Evolutionary conservation across 129 eudicot genomes (phyloP), one percentile per base, ranked within the genome.

Genomic region (Rutidosis leptorrhynchoides): DNA sequence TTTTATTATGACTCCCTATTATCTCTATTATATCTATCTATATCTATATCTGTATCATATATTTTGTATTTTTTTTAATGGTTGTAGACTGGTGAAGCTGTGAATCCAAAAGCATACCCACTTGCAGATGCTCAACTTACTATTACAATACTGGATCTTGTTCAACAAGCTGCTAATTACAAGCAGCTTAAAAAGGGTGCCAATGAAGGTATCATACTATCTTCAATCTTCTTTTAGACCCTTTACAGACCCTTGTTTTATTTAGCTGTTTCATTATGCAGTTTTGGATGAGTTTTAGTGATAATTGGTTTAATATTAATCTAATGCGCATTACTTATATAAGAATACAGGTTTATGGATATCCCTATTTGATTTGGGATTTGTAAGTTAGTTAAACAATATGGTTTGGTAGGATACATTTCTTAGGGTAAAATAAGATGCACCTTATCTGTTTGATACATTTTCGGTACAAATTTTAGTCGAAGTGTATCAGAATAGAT

Each of bases 181-280:
- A 85, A 85, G 75, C 92, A 85, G 58, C 88, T 85, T 71, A 85
- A 85, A 68, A 85, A 85, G 86, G 94, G 94, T 40, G 94, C 94
- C 23, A 86, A 86, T 72, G 94, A 86, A 83, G 94, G 94, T 86
- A 45, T 40, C 3, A 40, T 40, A 40, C n/a, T n/a, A n/a, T n/a
- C n/a, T n/a, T n/a, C n/a, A 29, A 58, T 46, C 60, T 45, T n/a
- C n/a, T n/a, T n/a, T 10, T 45, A 8, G 46, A 60, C 27, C 37
- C 56, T 28, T 37, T 37, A 37, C 16, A 37, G 12, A 46, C 5
- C n/a, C n/a, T 46, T 42, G 9, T 53, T 21, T 40, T 17, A 20
- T 29, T 40, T 24, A 11, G 35, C 37, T 40, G 14, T 68, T 75
- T 7, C n/a, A n/a, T n/a, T 29, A 5, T 55, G 35, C 27, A 28